These are phyloP conservation scores for Smallanthus sonchifolius DNA, from an alignment of 129 eudicot genomes.

Conservation along the genomic window DNA sequence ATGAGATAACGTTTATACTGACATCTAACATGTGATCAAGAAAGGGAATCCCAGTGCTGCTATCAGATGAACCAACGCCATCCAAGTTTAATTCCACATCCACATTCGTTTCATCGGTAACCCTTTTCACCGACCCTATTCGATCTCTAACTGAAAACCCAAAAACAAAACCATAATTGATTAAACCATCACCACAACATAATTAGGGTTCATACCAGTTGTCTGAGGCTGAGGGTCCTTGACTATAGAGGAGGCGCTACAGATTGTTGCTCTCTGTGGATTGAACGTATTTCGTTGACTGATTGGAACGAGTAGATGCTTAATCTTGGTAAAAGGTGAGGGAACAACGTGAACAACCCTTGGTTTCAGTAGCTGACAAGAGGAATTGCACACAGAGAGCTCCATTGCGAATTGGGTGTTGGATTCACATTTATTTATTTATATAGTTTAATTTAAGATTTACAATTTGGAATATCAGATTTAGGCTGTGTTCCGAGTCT, in stretches of 20 bases:
- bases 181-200: neutral
- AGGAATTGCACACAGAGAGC: slow-evolving; percentile 9
- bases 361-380: slow-evolving; percentile 4
- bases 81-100: slow-evolving; percentile 79
- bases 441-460: no score
- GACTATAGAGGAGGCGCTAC: slow-evolving; percentile 17
- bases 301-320: slow-evolving; percentile 15
- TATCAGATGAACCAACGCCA: slow-evolving; percentile 80
- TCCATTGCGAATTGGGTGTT: slow-evolving; percentile 11
- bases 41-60: slow-evolving; percentile 80
- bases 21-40: slow-evolving; percentile 99
- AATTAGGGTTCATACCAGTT: slow-evolving; percentile 18
- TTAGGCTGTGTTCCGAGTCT: no score
- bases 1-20: slow-evolving; percentile 13
- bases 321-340: neutral
- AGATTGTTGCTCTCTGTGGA: slow-evolving; percentile 12
- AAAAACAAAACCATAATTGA: neutral
- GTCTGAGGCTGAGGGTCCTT: slow-evolving; percentile 7
- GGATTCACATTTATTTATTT: no score
- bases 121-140: slow-evolving; percentile 85
- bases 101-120: slow-evolving; percentile 91
- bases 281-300: slow-evolving; percentile 2
- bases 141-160: slow-evolving; percentile 33
- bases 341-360: neutral
- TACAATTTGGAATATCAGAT: no score